Conservation (phyloP, 306 rosid species). For the Casuarina glauca region DNA sequence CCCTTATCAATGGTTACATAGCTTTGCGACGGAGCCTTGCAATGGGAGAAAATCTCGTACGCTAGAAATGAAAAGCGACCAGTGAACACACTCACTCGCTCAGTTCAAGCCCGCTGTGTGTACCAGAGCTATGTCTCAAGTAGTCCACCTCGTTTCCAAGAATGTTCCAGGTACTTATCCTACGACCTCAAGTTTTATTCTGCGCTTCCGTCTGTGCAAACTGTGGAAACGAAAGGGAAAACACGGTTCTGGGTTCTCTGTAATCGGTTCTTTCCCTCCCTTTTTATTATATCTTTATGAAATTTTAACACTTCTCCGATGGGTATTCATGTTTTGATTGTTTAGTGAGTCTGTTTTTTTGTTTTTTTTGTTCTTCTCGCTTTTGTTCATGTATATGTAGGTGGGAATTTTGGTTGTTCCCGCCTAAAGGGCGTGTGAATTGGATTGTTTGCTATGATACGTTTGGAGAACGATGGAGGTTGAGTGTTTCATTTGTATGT, state of each 20-base stretch:
- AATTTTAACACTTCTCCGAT: neutral
- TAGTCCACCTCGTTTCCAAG: conserved; percentile 40
- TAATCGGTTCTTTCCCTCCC: neutral
- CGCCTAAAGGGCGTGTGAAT: neutral
- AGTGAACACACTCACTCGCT: conserved; percentile 17
- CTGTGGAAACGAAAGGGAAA: neutral
- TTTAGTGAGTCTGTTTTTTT: neutral
- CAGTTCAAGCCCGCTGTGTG: neutral
- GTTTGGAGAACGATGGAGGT: conserved; percentile 9
- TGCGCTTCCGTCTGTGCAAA: neutral
- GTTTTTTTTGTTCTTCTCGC: neutral
- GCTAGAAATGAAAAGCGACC: conserved; percentile 37
- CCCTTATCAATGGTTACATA: conserved; percentile 50
- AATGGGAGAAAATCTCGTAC: neutral
- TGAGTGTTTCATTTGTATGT: neutral
- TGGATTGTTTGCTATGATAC: neutral
- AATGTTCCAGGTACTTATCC: conserved; percentile 44
- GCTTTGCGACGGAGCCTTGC: neutral
- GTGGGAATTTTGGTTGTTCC: neutral
- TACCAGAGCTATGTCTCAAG: conserved; percentile 52
- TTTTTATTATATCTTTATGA: neutral
- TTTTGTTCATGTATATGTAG: neutral
- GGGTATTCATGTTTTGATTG: conserved; percentile 1
- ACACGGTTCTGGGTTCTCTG: neutral
- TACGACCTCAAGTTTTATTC: neutral